phyloP scores from a whole-genome alignment of 1,284 basidiomycete genomes.

The Boletellus sp. region DNA sequence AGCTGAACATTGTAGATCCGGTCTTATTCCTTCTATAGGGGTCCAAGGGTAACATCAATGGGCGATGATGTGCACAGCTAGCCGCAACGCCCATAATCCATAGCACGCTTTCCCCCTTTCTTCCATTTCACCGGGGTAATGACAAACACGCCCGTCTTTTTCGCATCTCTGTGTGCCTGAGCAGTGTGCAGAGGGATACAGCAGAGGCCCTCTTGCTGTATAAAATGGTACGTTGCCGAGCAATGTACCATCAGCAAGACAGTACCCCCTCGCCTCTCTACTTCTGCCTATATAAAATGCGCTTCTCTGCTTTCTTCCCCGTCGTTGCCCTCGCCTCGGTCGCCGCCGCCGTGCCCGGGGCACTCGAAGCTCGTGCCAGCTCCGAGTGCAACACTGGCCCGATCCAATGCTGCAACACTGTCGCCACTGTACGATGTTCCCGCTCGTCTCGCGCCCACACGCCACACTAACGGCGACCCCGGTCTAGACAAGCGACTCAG shows the following conservation, averaged over 20 bases:
- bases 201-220: neutral
- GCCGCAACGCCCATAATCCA: neutral
- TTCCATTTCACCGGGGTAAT: neutral
- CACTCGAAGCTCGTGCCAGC: neutral
- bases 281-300: neutral
- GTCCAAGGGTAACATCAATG: neutral
- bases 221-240: constrained; percentile 3
- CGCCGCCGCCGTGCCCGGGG: constrained; percentile 6
- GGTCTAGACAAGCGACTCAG: neutral
- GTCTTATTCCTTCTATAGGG: neutral
- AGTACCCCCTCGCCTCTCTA: neutral
- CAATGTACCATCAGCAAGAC: neutral
- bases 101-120: neutral
- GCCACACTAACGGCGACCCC: neutral
- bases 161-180: neutral
- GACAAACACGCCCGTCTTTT: neutral
- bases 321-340: constrained; percentile 2
- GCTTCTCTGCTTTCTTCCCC: constrained; percentile 6
- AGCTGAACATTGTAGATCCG: neutral
- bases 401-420: constrained; percentile 8
- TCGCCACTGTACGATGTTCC: neutral
- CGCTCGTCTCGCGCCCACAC: neutral
- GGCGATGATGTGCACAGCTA: neutral
- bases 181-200: neutral
- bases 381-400: constrained; percentile 4